Evolutionary conservation across 75 land plant species (phyloP).

Genomic region (Ceratopteris richardii): DNA sequence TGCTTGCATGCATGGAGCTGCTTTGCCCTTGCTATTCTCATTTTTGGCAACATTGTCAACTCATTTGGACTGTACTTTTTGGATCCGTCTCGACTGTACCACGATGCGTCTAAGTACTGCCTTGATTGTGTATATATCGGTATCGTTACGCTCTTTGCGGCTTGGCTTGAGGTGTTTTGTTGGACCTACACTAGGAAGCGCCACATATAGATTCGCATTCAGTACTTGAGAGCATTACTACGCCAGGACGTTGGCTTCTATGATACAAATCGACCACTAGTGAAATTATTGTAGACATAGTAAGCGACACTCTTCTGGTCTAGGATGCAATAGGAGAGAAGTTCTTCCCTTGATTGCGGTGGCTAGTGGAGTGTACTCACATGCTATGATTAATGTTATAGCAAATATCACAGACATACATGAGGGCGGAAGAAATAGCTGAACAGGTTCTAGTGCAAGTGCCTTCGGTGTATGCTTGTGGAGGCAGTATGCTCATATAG

Average conservation of each 20-base stretch:
- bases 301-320: conserved; percentile 37
- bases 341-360: conserved; percentile 41
- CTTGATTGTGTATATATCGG: conserved; percentile 14
- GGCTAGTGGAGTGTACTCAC: conserved; percentile 45
- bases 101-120: conserved; percentile 9
- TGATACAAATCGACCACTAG: conserved; percentile 25
- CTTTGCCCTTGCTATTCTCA: conserved; percentile 23
- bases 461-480: conserved; percentile 66
- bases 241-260: conserved; percentile 57
- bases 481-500: conserved; percentile 37
- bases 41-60: conserved; percentile 28
- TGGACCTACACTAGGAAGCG: conserved; percentile 67
- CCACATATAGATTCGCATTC: conserved; percentile 44
- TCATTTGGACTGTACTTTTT: conserved; percentile 12
- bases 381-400: conserved; percentile 33
- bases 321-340: conserved; percentile 65
- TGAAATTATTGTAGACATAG: conserved; percentile 36
- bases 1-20: conserved; percentile 22
- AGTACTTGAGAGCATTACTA: conserved; percentile 50
- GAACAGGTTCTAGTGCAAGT: conserved; percentile 45
- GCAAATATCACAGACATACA: conserved; percentile 26
- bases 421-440: conserved; percentile 40
- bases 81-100: neutral
- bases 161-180: conserved; percentile 41
- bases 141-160: conserved; percentile 1